Conservation (phyloP, 2,329 filamentous ascomycete species). For the Botrytis fragariae region DNA sequence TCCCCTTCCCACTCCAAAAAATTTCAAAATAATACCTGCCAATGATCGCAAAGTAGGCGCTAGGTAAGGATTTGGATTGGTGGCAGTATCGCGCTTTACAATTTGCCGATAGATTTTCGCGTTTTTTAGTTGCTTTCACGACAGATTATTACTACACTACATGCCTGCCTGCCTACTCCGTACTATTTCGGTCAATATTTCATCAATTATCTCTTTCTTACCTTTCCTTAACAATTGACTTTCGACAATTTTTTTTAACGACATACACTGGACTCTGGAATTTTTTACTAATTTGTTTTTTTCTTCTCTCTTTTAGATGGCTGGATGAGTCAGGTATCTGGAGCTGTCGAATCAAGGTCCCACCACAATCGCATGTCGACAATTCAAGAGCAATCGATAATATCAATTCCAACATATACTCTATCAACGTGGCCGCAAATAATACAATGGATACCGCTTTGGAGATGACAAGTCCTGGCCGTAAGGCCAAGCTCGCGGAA, state of each 20-base stretch:
- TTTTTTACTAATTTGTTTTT: slow-evolving; percentile 20
- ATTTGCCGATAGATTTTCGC: slow-evolving; percentile 14
- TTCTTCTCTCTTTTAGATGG: slow-evolving; percentile 30
- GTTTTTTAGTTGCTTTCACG: slow-evolving; percentile 4
- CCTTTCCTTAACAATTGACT: slow-evolving; percentile 6
- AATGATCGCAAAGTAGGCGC: neutral
- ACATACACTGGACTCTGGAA: neutral
- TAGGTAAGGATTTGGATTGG: slow-evolving; percentile 16
- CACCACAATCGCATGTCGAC: slow-evolving; percentile 24
- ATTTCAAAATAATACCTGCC: neutral
- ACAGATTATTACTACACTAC: neutral
- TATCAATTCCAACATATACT: slow-evolving; percentile 7
- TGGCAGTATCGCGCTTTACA: slow-evolving; percentile 12
- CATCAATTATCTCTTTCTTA: neutral
- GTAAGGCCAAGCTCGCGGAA: slow-evolving; percentile 36
- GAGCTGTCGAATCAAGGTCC: slow-evolving; percentile 39
- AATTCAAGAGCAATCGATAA: slow-evolving; percentile 19
- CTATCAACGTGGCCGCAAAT: slow-evolving; percentile 27
- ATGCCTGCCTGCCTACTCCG: neutral
- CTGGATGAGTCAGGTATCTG: slow-evolving; percentile 36
- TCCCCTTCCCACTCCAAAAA: neutral
- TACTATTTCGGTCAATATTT: neutral
- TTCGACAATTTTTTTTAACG: neutral
- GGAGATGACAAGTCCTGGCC: slow-evolving; percentile 34
- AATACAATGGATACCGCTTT: slow-evolving; percentile 31